Evolutionary conservation across 768 basidiomycete genomes (phyloP).

Genomic region (Termitomyces sp.): DNA sequence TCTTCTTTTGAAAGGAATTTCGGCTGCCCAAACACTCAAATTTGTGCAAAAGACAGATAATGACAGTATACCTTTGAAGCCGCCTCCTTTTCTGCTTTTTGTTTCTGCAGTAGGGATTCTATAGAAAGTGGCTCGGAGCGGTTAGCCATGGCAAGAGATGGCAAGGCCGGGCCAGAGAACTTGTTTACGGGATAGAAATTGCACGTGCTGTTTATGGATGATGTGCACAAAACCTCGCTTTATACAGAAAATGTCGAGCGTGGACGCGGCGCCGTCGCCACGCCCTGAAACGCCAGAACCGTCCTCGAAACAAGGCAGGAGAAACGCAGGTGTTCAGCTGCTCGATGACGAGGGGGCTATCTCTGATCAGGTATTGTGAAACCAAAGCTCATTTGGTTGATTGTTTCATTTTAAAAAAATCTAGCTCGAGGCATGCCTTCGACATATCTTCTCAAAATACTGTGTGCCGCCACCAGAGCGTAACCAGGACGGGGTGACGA

Average conservation of each 20-base stretch:
- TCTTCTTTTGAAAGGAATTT: conserved; percentile 94
- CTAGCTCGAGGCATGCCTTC: conserved; percentile 64
- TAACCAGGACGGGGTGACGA: conserved; percentile 17
- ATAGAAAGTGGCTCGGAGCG: conserved; percentile 79
- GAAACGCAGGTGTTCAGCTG: conserved; percentile 51
- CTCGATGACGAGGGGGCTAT: conserved; percentile 70
- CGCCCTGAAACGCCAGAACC: conserved; percentile 62
- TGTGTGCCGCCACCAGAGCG: conserved; percentile 43
- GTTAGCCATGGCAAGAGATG: conserved; percentile 19
- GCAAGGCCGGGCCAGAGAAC: not conserved
- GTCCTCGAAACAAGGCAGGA: conserved; percentile 51
- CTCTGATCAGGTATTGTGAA: conserved; percentile 47
- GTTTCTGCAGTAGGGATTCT: conserved; percentile 80
- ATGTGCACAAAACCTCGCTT: not conserved
- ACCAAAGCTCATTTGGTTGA: too few species aligned
- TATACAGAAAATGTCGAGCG: conserved; percentile 5
- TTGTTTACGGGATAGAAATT: too few species aligned
- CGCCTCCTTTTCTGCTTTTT: conserved; percentile 84
- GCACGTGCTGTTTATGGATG: conserved; percentile 3
- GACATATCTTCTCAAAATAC: conserved; percentile 77
- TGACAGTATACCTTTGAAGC: conserved; percentile 67
- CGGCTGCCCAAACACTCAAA: conserved; percentile 48
- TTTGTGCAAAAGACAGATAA: not conserved
- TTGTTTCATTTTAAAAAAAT: not conserved
- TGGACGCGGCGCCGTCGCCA: conserved; percentile 36